These are phyloP conservation scores for Escallonia herrerae DNA, from an alignment of 129 eudicot genomes.

Conservation along the genomic window DNA sequence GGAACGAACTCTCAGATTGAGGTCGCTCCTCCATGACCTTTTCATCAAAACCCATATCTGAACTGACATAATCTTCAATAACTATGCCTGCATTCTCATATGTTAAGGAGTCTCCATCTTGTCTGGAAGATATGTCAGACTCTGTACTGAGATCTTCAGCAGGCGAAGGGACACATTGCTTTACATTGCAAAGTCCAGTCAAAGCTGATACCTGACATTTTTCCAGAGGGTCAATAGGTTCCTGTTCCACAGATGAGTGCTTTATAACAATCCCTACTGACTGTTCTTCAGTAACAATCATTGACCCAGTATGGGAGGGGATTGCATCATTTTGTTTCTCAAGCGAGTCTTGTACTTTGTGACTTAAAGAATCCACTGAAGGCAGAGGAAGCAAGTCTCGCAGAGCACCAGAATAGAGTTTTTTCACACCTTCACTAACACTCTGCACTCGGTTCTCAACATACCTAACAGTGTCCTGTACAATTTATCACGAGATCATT, in stretches of 20 bases:
- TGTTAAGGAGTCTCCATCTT: constrained; percentile 17
- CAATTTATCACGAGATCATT: neutral
- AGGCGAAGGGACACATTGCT: constrained; percentile 15
- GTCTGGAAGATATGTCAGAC: neutral
- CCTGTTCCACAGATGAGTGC: constrained; percentile 7
- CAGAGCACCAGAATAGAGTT: constrained; percentile 33
- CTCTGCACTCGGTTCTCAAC: constrained; percentile 43
- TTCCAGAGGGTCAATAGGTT: constrained; percentile 8
- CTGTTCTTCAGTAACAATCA: constrained; percentile 12
- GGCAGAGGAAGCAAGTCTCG: constrained; percentile 39
- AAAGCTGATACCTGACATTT: constrained; percentile 2
- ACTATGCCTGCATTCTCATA: constrained; percentile 18
- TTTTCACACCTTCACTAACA: constrained; percentile 35
- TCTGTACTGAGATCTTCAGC: constrained; percentile 4
- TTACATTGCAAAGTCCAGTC: constrained; percentile 6
- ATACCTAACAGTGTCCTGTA: constrained; percentile 42
- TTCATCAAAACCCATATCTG: constrained; percentile 19
- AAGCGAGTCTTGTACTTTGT: constrained; percentile 18
- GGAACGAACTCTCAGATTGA: neutral
- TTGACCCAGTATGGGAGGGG: constrained; percentile 15
- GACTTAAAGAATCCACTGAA: constrained; percentile 15
- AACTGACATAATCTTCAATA: constrained; percentile 9
- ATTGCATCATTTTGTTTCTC: constrained; percentile 11
- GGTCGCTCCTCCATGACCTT: constrained; percentile 15
- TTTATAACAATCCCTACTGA: constrained; percentile 6